phyloP scores from a whole-genome alignment of 441 rosid genomes.

The Biscutella laevigata region DNA sequence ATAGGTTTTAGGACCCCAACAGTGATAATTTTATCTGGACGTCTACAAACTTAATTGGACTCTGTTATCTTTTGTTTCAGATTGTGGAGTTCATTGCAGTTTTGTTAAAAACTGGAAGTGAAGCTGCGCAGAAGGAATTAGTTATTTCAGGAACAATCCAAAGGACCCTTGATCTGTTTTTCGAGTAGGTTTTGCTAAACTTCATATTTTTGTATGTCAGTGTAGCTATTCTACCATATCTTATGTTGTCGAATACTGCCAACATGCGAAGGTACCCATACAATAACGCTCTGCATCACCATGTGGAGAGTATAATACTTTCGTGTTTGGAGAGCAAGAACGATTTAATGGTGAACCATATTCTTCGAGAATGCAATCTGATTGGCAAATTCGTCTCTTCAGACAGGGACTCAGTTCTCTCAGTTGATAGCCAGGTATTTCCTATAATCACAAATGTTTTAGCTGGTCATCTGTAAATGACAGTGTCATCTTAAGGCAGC shows the following conservation, averaged over 20 bases:
- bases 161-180: constrained; percentile 75
- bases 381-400: constrained; percentile 59
- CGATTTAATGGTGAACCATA: constrained; percentile 51
- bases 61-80: constrained; percentile 31
- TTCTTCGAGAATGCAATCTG: constrained; percentile 69
- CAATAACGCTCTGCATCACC: constrained; percentile 93
- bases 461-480: background rate
- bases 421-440: constrained; percentile 55
- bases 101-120: constrained; percentile 67
- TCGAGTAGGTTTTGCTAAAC: constrained; percentile 41
- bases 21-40: background rate
- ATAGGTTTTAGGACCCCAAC: background rate
- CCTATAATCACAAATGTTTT: constrained; percentile 2
- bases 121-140: constrained; percentile 71
- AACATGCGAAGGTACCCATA: constrained; percentile 69
- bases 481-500: constrained; percentile 2
- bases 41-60: background rate
- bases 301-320: constrained; percentile 68
- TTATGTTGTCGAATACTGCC: constrained; percentile 3
- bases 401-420: constrained; percentile 51
- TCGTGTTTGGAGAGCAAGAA: constrained; percentile 84
- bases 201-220: background rate
- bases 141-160: constrained; percentile 71
- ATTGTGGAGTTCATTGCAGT: constrained; percentile 92
- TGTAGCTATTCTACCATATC: background rate